Evolutionary conservation across 305 asterid species (phyloP).

Genomic region (Striga hermonthica): DNA sequence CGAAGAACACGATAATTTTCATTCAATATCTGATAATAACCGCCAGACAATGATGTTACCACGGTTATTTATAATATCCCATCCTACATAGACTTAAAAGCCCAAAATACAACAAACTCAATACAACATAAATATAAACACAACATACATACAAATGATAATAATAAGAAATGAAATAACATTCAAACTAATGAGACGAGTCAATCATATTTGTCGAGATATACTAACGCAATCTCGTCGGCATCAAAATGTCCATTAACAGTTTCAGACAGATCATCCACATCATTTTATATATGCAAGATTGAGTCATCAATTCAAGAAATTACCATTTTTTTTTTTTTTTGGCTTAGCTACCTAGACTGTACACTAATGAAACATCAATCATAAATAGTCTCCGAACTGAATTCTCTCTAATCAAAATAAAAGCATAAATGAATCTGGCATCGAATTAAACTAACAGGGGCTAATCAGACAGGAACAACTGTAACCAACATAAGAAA

Average conservation of each 20-base stretch:
- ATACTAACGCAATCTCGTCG: too few species aligned
- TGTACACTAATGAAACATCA: constrained; percentile 12
- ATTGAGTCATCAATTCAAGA: background rate
- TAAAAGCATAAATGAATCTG: background rate
- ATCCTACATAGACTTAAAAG: too few species aligned
- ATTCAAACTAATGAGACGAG: too few species aligned
- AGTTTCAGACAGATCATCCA: background rate
- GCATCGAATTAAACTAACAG: too few species aligned
- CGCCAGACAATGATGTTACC: too few species aligned
- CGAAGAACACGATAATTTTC: too few species aligned
- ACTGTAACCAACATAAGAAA: constrained; percentile 13
- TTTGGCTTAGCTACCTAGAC: constrained; percentile 10
- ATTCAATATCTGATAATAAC: too few species aligned
- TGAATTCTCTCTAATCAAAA: constrained; percentile 5
- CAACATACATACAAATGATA: background rate
- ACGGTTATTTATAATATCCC: too few species aligned
- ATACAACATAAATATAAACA: background rate
- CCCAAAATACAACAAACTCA: too few species aligned
- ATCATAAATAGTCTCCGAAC: too few species aligned
- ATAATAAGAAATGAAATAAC: too few species aligned
- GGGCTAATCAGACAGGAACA: background rate
- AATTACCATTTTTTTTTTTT: background rate
- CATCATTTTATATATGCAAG: background rate
- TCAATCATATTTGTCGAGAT: too few species aligned
- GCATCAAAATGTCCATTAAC: constrained; percentile 3